A percentile compares a stretch with the other conserved stretches of the same genome.
Evolutionary conservation across 2,329 filamentous ascomycete genomes (phyloP).

Genomic region (Zasmidium cellare): DNA sequence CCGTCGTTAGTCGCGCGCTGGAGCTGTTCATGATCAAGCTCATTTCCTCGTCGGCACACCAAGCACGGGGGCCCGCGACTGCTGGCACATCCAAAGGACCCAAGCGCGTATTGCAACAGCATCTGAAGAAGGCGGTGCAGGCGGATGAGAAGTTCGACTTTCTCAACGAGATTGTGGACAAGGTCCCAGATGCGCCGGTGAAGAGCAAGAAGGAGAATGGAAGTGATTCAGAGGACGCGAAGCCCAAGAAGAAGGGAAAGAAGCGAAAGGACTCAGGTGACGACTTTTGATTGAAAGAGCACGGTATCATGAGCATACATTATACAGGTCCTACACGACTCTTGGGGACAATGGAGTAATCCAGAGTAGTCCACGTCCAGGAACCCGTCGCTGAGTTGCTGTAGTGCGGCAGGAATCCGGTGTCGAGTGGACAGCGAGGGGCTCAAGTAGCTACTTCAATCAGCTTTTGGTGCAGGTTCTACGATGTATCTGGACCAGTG

Average conservation of each 20-base stretch:
- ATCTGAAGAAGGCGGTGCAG: conserved; percentile 88
- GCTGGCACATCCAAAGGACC: conserved; percentile 47
- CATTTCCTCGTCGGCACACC: conserved; percentile 81
- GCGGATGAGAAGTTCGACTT: conserved; percentile 94
- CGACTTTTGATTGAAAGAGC: conserved; percentile 23
- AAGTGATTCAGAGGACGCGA: conserved; percentile 30
- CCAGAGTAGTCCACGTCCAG: too few species aligned
- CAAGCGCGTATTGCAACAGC: conserved; percentile 84
- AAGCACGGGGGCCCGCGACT: conserved; percentile 58
- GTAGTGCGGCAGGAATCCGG: too few species aligned
- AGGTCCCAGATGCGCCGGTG: conserved; percentile 67
- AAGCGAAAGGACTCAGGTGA: conserved; percentile 32
- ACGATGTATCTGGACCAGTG: too few species aligned
- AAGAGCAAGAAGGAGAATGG: conserved; percentile 42
- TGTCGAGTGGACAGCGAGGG: too few species aligned
- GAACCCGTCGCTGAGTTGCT: too few species aligned
- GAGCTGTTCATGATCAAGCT: conserved; percentile 98
- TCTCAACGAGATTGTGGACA: conserved; percentile 82
- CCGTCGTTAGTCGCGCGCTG: conserved; percentile 82
- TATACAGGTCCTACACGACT: background rate
- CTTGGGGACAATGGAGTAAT: too few species aligned
- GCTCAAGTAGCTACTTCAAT: too few species aligned
- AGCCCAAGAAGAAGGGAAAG: conserved; percentile 25
- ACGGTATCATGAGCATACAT: background rate
- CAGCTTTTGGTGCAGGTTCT: too few species aligned